Evolutionary conservation across 176 grass and related monocot genomes (phyloP).

Genomic region (Aegilops speltoides): DNA sequence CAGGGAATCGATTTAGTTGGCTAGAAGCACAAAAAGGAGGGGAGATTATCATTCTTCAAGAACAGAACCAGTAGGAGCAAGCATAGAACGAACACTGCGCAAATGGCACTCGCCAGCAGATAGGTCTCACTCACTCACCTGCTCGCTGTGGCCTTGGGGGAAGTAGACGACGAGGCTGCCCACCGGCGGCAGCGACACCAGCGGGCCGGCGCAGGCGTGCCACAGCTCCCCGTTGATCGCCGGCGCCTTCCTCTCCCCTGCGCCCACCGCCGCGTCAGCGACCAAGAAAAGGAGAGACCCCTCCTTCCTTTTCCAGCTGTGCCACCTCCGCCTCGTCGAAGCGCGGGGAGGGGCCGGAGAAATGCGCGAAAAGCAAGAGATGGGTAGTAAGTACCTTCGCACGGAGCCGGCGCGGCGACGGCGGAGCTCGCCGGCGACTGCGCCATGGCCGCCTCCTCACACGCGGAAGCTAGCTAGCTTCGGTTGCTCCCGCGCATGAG

Average conservation of each 20-base stretch:
- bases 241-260: conserved; percentile 75
- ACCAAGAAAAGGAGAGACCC: neutral
- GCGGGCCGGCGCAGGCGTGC: conserved; percentile 95
- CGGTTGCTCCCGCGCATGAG: conserved; percentile 22
- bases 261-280: conserved; percentile 27
- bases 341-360: neutral
- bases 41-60: neutral
- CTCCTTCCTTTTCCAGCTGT: neutral
- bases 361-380: neutral
- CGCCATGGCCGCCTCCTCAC: conserved; percentile 33
- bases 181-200: conserved; percentile 89
- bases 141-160: conserved; percentile 97
- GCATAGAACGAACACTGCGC: neutral
- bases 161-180: conserved; percentile 99
- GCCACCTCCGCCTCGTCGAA: neutral
- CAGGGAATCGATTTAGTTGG: neutral
- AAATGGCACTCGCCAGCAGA: neutral
- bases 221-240: conserved; percentile 93
- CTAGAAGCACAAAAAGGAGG: neutral
- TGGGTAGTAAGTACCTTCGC: conserved; percentile 35
- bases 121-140: conserved; percentile 51
- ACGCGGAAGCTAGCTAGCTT: neutral
- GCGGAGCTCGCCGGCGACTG: conserved; percentile 36
- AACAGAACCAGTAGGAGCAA: neutral
- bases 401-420: conserved; percentile 10